Percentiles rank a stretch among this genome's conserved stretches.
phyloP scores from a whole-genome alignment of 768 basidiomycete species.

The Rhodotorula graminis region DNA sequence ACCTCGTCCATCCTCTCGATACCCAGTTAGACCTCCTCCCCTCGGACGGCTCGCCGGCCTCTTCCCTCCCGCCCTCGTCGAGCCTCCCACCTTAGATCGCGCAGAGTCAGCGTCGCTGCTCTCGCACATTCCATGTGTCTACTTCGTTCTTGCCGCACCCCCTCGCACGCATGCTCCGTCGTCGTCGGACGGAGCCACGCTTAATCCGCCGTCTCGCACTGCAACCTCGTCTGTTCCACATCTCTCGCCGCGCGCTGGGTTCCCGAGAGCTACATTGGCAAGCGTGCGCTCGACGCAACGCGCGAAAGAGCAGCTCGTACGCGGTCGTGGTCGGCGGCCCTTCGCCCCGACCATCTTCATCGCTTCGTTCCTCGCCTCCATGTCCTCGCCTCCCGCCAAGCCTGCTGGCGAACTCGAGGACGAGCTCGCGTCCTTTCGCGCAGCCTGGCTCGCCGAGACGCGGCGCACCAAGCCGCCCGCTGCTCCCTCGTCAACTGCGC shows the following conservation, averaged over 20 bases:
- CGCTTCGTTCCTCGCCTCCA: not conserved
- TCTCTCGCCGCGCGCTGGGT: not conserved
- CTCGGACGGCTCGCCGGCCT: not conserved
- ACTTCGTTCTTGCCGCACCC: no score
- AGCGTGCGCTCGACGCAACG: no score
- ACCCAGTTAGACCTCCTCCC: no score
- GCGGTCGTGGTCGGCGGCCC: no score
- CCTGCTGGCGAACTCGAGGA: constrained; percentile 15
- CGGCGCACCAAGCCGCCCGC: not conserved
- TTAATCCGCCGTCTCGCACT: no score
- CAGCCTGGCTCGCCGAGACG: constrained; percentile 23
- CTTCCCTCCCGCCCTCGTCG: not conserved
- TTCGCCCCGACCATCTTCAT: not conserved
- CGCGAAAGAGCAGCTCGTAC: no score
- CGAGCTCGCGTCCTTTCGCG: constrained; percentile 27
- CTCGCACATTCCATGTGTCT: no score
- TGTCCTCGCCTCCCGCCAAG: not conserved
- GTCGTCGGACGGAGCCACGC: no score
- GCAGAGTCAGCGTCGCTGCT: no score
- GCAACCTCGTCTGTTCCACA: no score
- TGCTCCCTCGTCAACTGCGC: not conserved
- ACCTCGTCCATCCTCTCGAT: not conserved
- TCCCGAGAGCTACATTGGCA: not conserved
- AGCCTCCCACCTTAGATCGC: no score
- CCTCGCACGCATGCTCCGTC: no score